Evolutionary conservation across 2,329 filamentous ascomycete genomes (phyloP), one percentile per base, ranked within the genome.

Genomic region (Cladobotryum protrusum): DNA sequence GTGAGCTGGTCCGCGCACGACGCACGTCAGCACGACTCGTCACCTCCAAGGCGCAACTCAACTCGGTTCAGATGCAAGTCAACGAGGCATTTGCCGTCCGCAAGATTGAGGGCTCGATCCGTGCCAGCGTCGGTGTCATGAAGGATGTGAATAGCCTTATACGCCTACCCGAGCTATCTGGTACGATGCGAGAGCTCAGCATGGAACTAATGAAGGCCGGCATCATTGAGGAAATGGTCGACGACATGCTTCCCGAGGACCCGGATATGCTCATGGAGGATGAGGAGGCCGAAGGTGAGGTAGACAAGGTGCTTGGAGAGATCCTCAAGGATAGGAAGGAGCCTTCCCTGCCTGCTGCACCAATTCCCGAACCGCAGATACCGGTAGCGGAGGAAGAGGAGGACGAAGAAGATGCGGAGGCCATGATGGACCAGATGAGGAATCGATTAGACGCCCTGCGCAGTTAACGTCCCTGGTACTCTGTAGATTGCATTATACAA

Each of bases 211-310:
- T 96, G 68, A 95, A 90, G 73, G 92, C 93, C 2, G 93, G 92
- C 14, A 92, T 99, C 57, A 95, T 97, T 53, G 92, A 97, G 75
- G 93, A 99, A 73, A 96, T 97, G 87, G 83, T 95, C 4, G 87
- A 85, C 43, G 92, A 97, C 65, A 83, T 78, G 40, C 72, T 97
- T 57, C 89, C 90, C n/a, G 79, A 85, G 56, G 85, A 90, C 50
- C 70, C 85, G 46, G 73, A 89, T 58, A 75, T 81, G 47, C 80
- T 88, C 51, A 82, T 87, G 52, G 88, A 89, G 54, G 88, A 91
- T 60, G 87, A 84, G 5, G 85, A 89, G 67, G 83, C 78, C 2
- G 84, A 87, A 63, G 73, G 72, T 17, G 92, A 97, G 75, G 89
- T 97, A 9, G 91, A 97, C 63, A 95, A 92, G 77, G 85, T 97